Percentiles rank a stretch among this genome's conserved stretches.
Evolutionary conservation across 2,329 filamentous ascomycete genomes (phyloP).

Genomic region (Cladosporium sp.): DNA sequence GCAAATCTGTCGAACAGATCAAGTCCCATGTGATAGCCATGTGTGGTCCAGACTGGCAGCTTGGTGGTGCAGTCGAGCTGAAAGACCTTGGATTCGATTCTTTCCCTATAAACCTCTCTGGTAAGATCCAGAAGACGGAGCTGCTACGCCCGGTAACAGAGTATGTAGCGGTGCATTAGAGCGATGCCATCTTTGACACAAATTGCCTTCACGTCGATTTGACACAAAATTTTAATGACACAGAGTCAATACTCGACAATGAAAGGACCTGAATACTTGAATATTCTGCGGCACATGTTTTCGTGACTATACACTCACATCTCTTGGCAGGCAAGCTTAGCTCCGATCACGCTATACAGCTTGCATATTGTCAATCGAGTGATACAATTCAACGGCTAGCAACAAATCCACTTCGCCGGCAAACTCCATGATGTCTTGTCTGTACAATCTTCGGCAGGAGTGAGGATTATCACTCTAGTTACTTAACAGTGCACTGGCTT

Average conservation of each 20-base stretch:
- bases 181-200: neutral
- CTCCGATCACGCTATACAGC: constrained; percentile 12
- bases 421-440: neutral
- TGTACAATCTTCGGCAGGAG: neutral
- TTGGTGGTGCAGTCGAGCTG: constrained; percentile 25
- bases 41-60: constrained; percentile 27
- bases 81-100: constrained; percentile 22
- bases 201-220: neutral
- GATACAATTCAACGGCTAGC: neutral
- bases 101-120: constrained; percentile 30
- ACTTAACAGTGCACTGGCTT: neutral
- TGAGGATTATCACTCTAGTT: neutral
- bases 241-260: no score
- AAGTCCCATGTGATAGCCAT: constrained; percentile 21
- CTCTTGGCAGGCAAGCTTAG: neutral
- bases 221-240: neutral
- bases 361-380: constrained; percentile 5
- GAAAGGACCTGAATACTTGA: neutral
- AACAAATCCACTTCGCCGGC: neutral
- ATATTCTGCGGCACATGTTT: neutral
- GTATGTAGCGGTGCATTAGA: neutral
- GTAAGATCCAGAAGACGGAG: constrained; percentile 25
- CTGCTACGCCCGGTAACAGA: neutral
- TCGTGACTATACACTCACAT: neutral
- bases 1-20: constrained; percentile 24